These are phyloP conservation scores for Spinellus fusiger DNA, from an alignment of 192 early-diverging fungal genomes.

Conservation along the genomic window DNA sequence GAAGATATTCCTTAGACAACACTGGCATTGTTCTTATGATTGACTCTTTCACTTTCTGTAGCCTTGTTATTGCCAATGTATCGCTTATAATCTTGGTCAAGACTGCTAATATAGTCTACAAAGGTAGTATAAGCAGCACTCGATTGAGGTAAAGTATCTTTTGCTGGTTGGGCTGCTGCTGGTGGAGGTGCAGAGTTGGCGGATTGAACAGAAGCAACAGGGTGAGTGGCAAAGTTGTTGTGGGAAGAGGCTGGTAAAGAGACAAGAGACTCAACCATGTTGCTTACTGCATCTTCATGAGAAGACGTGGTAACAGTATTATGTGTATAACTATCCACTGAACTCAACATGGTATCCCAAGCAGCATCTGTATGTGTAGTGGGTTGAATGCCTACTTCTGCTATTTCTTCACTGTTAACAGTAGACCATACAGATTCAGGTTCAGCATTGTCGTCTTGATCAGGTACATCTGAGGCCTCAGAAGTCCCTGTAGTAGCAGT, in stretches of 20 bases:
- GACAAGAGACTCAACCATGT: too few species aligned
- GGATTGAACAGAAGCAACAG: too few species aligned
- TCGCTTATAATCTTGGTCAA: conserved; percentile 8
- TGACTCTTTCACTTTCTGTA: conserved; percentile 4
- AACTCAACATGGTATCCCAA: not conserved
- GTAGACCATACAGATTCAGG: too few species aligned
- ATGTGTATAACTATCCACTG: not conserved
- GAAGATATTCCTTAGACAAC: not conserved
- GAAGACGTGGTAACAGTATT: not conserved
- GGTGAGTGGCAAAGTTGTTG: too few species aligned
- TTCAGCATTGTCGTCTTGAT: too few species aligned
- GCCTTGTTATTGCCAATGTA: conserved; percentile 3
- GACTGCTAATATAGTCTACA: not conserved
- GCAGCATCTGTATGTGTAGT: not conserved
- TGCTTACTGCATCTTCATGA: not conserved
- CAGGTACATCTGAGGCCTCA: too few species aligned
- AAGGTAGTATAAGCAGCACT: not conserved
- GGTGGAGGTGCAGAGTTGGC: too few species aligned
- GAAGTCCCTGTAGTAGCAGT: too few species aligned
- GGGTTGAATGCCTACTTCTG: not conserved
- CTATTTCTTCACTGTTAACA: too few species aligned
- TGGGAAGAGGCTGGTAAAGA: too few species aligned
- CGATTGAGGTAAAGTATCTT: too few species aligned
- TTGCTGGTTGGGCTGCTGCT: too few species aligned
- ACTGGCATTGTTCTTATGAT: conserved; percentile 10